A percentile compares a stretch with the other conserved stretches of the same genome.
phyloP scores from a whole-genome alignment of 306 rosid species.

The Carpinus viminea region DNA sequence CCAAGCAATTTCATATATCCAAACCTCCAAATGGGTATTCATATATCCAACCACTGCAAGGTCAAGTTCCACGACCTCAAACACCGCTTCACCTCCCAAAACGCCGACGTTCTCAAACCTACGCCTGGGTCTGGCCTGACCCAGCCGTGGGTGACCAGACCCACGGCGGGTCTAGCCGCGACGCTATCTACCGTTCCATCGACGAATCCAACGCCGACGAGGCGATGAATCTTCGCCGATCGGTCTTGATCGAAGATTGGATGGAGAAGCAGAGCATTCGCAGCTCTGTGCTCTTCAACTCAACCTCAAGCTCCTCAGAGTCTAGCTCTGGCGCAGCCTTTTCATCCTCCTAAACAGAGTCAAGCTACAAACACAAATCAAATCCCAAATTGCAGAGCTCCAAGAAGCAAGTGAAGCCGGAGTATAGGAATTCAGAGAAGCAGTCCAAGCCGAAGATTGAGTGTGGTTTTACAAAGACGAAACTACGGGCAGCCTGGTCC shows the following conservation, averaged over 20 bases:
- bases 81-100: no score
- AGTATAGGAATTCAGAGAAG: slow-evolving; percentile 24
- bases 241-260: slow-evolving; percentile 63
- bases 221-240: slow-evolving; percentile 43
- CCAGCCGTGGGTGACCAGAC: no score
- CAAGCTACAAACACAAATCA: slow-evolving; percentile 32
- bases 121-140: no score
- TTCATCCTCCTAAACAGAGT: slow-evolving; percentile 67
- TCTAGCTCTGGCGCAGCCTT: slow-evolving; percentile 62
- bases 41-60: no score
- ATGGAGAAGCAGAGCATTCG: slow-evolving; percentile 48
- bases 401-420: slow-evolving; percentile 15
- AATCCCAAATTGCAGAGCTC: slow-evolving; percentile 30
- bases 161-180: slow-evolving; percentile 14
- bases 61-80: no score
- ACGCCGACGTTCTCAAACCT: no score
- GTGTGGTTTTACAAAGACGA: slow-evolving; percentile 49
- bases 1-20: slow-evolving; percentile 30
- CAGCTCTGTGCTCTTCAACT: slow-evolving; percentile 38
- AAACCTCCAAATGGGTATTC: no score
- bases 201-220: slow-evolving; percentile 48
- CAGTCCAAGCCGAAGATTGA: slow-evolving; percentile 26
- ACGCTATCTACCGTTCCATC: slow-evolving; percentile 56
- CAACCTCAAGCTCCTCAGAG: slow-evolving; percentile 59
- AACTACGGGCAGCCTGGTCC: slow-evolving; percentile 31